Evolutionary conservation across 1,284 basidiomycete species (phyloP), one percentile per base, ranked within the genome.

Genomic region (Golubevia sp.): DNA sequence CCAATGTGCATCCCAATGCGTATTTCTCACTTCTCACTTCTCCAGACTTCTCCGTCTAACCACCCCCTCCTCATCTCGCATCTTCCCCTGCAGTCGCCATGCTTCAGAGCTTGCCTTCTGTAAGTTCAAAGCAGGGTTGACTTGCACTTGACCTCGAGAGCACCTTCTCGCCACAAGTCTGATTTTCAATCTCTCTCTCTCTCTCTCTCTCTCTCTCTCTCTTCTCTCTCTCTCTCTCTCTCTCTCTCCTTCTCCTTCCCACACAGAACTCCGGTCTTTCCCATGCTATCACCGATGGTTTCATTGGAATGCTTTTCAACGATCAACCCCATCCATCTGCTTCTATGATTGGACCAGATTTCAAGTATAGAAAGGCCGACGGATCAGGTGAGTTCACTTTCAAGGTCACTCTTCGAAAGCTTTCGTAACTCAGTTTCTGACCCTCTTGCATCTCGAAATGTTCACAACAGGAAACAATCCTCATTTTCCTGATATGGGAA

Each of bases 261-360:
- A n/a, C n/a, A 34, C 30, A 34, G 30, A 64, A 63, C 49, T 55
- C 63, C 23, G 69, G 74, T 55, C 58, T 57, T 2, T 38, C 30
- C 8, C 24, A 63, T 21, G 27, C 55, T 18, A 44, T 66, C 24
- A 11, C 18, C 38, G 55, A 66, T 27, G 62, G 55, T 38, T 66
- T 66, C 57, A 74, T 77, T 55, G 58, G 52, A 48, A 56, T 70
- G 53, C 67, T 77, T 51, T 76, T 66, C 64, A 57, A 58, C 27
- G 91, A 93, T 70, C 86, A 93, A 34, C 84, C 88, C 0, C 92
- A 93, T 78, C 92, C 92, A 2, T 87, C 91, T 4, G 84, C 88
- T 3, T 89, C 91, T 1, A 89, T 86, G 71, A 85, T 92, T 38
- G 88, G 91, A 20, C 69, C 66, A 48, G 59, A 71, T 24, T 63